Percentiles rank a stretch among this genome's conserved stretches.
Evolutionary conservation across 805 yeast genomes (phyloP).

Genomic region (Saccharomycopsis amapae): DNA sequence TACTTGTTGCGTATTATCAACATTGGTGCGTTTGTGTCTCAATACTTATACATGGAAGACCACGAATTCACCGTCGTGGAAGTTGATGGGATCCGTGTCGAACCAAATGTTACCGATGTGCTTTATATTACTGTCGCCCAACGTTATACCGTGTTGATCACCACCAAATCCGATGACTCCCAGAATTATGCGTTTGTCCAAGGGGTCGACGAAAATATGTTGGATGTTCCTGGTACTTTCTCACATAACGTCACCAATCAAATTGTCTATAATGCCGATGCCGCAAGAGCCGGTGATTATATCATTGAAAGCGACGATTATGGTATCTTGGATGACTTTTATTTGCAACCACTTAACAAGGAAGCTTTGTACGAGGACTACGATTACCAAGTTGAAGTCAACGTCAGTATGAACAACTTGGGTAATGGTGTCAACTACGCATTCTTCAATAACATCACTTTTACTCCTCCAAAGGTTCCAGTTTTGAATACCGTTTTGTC

Average conservation of each 20-base stretch:
- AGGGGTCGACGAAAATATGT: slow-evolving; percentile 72
- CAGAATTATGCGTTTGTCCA: slow-evolving; percentile 79
- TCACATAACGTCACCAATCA: slow-evolving; percentile 67
- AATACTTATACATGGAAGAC: slow-evolving; percentile 81
- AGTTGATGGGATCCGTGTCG: slow-evolving; percentile 84
- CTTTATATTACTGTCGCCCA: slow-evolving; percentile 87
- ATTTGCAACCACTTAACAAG: slow-evolving; percentile 55
- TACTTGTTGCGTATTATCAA: slow-evolving; percentile 76
- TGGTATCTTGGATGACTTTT: slow-evolving; percentile 67
- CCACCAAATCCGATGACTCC: slow-evolving; percentile 57
- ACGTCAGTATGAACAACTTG: slow-evolving; percentile 79
- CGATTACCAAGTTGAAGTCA: slow-evolving; percentile 61
- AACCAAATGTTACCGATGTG: slow-evolving; percentile 61
- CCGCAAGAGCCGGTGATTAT: slow-evolving; percentile 38
- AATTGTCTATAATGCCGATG: slow-evolving; percentile 48
- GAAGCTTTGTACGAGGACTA: slow-evolving; percentile 55
- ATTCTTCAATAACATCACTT: slow-evolving; percentile 87
- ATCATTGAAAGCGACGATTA: slow-evolving; percentile 25
- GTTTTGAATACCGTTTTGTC: slow-evolving; percentile 70
- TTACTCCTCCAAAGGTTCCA: slow-evolving; percentile 78
- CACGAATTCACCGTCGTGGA: slow-evolving; percentile 83
- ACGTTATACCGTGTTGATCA: slow-evolving; percentile 74
- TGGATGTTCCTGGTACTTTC: slow-evolving; percentile 69
- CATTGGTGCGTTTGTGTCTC: slow-evolving; percentile 88
- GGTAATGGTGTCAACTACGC: slow-evolving; percentile 88